Conservation (phyloP, 441 rosid species). For the Eutrema salsugineum region DNA sequence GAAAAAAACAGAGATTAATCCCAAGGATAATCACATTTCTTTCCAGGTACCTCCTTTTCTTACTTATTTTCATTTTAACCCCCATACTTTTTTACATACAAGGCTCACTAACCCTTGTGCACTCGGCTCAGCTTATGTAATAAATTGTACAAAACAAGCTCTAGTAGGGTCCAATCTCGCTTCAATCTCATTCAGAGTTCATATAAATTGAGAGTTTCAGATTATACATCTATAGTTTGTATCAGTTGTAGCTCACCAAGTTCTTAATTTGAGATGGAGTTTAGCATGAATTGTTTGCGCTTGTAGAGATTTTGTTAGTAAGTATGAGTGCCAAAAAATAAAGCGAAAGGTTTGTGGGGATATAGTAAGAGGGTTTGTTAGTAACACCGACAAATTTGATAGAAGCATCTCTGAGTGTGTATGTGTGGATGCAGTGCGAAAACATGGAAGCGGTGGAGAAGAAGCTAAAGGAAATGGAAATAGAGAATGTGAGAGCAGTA, state of each 20-base stretch:
- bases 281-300: not conserved
- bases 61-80: not conserved
- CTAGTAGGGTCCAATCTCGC: not conserved
- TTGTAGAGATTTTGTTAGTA: not conserved
- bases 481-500: conserved; percentile 46
- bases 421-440: conserved; percentile 44
- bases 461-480: conserved; percentile 65
- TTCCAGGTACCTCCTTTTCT: conserved; percentile 58
- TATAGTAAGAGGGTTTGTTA: too few species aligned
- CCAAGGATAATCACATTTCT: conserved; percentile 90
- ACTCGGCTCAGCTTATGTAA: not conserved
- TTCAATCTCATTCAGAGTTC: not conserved
- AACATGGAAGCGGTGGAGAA: conserved; percentile 89
- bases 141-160: not conserved
- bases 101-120: not conserved
- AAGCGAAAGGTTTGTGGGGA: too few species aligned
- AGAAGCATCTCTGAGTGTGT: not conserved
- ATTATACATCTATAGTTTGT: too few species aligned
- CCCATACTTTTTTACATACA: not conserved
- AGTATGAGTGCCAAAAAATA: not conserved
- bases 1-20: conserved; percentile 66
- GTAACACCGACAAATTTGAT: not conserved
- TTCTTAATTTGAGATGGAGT: not conserved
- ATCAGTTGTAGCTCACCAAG: too few species aligned
- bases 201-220: too few species aligned